These are phyloP conservation scores for Lanmaoa rubissima DNA, from an alignment of 768 basidiomycete species.

Conservation along the genomic window DNA sequence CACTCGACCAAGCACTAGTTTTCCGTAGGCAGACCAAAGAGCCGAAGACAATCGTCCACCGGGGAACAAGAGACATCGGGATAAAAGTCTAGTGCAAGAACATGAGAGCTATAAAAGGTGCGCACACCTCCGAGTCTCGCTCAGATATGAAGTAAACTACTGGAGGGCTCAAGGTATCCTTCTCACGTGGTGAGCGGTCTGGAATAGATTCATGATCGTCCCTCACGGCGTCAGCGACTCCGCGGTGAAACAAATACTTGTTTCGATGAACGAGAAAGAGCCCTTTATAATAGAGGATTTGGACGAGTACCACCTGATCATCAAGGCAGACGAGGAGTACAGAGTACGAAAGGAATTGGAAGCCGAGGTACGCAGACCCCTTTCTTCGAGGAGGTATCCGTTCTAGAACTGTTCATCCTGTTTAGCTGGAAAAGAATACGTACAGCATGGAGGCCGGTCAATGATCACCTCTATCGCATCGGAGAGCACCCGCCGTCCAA, in stretches of 20 bases:
- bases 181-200: slow-evolving; percentile 33
- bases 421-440: slow-evolving; percentile 81
- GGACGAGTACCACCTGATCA: slow-evolving; percentile 79
- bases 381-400: background rate
- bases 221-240: slow-evolving; percentile 55
- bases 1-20: background rate
- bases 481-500: background rate
- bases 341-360: slow-evolving; percentile 71
- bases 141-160: slow-evolving; percentile 6
- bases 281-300: slow-evolving; percentile 86
- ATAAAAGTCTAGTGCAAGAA: background rate
- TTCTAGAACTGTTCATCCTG: background rate
- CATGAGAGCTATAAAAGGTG: slow-evolving; percentile 69
- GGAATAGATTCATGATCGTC: background rate
- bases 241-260: slow-evolving; percentile 84
- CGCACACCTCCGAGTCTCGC: slow-evolving; percentile 16
- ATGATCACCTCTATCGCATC: background rate
- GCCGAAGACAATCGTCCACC: background rate
- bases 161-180: slow-evolving; percentile 48
- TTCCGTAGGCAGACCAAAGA: too few relatives aligned
- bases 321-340: slow-evolving; percentile 80
- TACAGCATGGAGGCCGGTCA: slow-evolving; percentile 58
- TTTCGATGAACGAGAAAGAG: slow-evolving; percentile 76
- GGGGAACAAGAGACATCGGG: background rate
- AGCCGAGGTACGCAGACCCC: slow-evolving; percentile 50